Evolutionary conservation across 257 asterid genomes (phyloP).

Genomic region (Lycium ferocissimum): DNA sequence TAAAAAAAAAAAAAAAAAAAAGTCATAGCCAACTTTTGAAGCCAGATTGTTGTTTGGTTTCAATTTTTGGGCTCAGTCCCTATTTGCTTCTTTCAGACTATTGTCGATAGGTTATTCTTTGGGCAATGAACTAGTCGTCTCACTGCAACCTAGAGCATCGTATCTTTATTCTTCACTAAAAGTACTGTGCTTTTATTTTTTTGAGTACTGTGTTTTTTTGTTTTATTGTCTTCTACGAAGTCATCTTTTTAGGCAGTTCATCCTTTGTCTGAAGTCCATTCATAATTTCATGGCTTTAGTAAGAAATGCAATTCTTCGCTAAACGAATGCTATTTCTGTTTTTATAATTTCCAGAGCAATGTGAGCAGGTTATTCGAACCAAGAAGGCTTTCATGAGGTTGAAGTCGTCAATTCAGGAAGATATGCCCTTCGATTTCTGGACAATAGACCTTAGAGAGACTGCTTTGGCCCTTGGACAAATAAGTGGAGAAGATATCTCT

Average conservation of each 20-base stretch:
- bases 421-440: conserved; percentile 89
- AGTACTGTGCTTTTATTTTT: not conserved
- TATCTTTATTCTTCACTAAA: not conserved
- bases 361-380: conserved; percentile 85
- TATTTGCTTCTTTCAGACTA: not conserved
- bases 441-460: conserved; percentile 93
- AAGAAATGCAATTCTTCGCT: not conserved
- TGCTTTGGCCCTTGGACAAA: conserved; percentile 82
- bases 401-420: conserved; percentile 73
- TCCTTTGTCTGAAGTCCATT: too few species aligned
- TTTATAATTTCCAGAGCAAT: conserved; percentile 63
- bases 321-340: not conserved
- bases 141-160: not conserved
- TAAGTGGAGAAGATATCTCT: conserved; percentile 88
- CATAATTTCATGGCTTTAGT: not conserved
- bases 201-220: not conserved
- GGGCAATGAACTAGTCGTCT: not conserved
- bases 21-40: not conserved
- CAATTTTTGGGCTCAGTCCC: not conserved
- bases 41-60: not conserved
- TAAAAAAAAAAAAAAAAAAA: too few species aligned
- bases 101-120: not conserved
- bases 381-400: conserved; percentile 76
- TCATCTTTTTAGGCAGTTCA: not conserved
- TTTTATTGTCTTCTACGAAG: not conserved